phyloP scores from a whole-genome alignment of 768 basidiomycete genomes.

The Boletus sp. region DNA sequence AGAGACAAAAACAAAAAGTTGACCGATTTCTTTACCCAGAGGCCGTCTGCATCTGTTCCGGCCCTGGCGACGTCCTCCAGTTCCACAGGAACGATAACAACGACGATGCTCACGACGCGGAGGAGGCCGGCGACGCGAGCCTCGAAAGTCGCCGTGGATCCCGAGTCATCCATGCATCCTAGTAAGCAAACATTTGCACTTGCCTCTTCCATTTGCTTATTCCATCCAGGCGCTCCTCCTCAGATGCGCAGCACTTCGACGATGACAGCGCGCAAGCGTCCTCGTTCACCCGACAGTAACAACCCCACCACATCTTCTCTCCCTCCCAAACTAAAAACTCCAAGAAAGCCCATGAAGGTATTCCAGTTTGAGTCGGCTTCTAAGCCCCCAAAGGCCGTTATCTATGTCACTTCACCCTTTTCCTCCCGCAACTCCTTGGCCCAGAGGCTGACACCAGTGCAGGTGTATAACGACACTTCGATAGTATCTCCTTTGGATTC shows the following conservation, averaged over 20 bases:
- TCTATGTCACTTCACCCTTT: constrained; percentile 11
- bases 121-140: constrained; percentile 9
- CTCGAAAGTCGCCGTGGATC: not conserved
- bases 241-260: constrained; percentile 10
- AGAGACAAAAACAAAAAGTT: constrained; percentile 29
- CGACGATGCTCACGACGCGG: constrained; percentile 7
- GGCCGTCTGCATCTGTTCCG: constrained; percentile 18
- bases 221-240: constrained; percentile 11
- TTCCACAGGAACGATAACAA: not conserved
- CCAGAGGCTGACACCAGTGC: constrained; percentile 2
- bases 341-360: constrained; percentile 22
- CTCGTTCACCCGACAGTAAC: constrained; percentile 22
- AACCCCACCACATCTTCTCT: not conserved
- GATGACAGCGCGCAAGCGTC: constrained; percentile 23
- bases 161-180: constrained; percentile 1
- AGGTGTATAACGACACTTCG: not conserved
- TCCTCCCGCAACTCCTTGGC: constrained; percentile 37
- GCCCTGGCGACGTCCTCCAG: constrained; percentile 8
- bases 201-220: not conserved
- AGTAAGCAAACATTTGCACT: constrained; percentile 15
- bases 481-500: constrained; percentile 17
- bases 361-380: constrained; percentile 5
- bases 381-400: constrained; percentile 1
- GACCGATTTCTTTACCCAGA: constrained; percentile 47
- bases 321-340: constrained; percentile 18